A percentile compares a stretch with the other conserved stretches of the same genome.
These are phyloP conservation scores for Ceratocystis eucalypticola DNA, from an alignment of 2,329 filamentous ascomycete genomes.

Conservation along the genomic window DNA sequence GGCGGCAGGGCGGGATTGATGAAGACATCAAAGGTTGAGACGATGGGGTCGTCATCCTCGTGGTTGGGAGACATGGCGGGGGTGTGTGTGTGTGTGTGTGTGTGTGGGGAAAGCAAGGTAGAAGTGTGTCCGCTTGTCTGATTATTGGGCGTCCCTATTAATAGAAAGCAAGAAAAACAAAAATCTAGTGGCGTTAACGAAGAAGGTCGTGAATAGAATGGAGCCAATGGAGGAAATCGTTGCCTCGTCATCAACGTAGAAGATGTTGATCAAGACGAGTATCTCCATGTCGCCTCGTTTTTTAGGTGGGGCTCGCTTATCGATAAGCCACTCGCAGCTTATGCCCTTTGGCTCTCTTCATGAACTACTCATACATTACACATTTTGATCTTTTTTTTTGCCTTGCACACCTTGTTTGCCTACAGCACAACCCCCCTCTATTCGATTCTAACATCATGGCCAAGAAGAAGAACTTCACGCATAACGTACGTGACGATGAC, in stretches of 20 bases:
- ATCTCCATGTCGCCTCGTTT: not conserved
- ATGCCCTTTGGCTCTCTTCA: not conserved
- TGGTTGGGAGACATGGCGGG: slow-evolving; percentile 20
- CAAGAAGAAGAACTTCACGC: slow-evolving; percentile 19
- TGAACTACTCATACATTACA: not conserved
- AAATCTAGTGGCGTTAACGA: not conserved
- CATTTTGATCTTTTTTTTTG: slow-evolving; percentile 1
- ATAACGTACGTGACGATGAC: slow-evolving; percentile 17
- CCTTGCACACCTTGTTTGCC: not conserved
- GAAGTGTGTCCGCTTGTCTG: no score
- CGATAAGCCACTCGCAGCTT: slow-evolving; percentile 13
- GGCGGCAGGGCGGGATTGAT: slow-evolving; percentile 58
- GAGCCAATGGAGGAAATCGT: no score
- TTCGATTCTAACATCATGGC: slow-evolving; percentile 1
- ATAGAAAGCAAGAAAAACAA: not conserved
- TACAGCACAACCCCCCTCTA: not conserved
- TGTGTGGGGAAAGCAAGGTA: no score
- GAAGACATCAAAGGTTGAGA: slow-evolving; percentile 69
- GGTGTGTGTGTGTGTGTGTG: not conserved
- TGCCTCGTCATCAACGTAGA: not conserved
- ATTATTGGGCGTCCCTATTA: not conserved
- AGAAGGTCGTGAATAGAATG: not conserved
- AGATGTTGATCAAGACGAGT: not conserved
- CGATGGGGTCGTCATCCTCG: slow-evolving; percentile 51
- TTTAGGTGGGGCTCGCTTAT: slow-evolving; percentile 15